These are phyloP conservation scores for Lepidium aucheri DNA, from an alignment of 345 rosid genomes.

Conservation along the genomic window DNA sequence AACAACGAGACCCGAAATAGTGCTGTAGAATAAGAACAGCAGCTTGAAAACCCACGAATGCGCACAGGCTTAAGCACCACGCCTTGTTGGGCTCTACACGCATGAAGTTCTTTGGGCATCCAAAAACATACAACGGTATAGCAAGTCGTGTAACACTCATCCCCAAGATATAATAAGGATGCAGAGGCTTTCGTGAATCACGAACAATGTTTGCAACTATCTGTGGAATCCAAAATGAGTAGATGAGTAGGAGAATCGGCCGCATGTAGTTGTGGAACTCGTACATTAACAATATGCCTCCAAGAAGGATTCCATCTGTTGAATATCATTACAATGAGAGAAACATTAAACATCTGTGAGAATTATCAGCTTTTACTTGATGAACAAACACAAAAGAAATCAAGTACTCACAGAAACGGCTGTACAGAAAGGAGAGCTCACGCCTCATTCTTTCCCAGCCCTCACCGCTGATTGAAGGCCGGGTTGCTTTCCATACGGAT, in stretches of 20 bases:
- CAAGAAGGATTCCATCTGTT: slow-evolving; percentile 96
- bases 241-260: slow-evolving; percentile 68
- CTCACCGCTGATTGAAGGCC: slow-evolving; percentile 84
- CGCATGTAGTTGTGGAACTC: slow-evolving; percentile 79
- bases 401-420: slow-evolving; percentile 86
- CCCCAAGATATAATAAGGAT: slow-evolving; percentile 89
- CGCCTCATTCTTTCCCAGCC: slow-evolving; percentile 99
- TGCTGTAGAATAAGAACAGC: slow-evolving; percentile 87
- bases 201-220: slow-evolving; percentile 74
- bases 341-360: slow-evolving; percentile 5
- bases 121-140: slow-evolving; percentile 75
- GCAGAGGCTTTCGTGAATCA: slow-evolving; percentile 93
- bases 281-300: slow-evolving; percentile 93
- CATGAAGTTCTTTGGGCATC: slow-evolving; percentile 96
- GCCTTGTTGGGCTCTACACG: slow-evolving; percentile 71
- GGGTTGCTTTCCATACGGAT: slow-evolving; percentile 93
- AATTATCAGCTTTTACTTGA: not conserved
- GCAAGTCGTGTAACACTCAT: slow-evolving; percentile 85
- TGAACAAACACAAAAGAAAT: not conserved
- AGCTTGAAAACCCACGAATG: slow-evolving; percentile 74
- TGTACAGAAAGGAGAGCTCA: slow-evolving; percentile 83
- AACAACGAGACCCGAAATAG: slow-evolving; percentile 93
- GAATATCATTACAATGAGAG: not conserved
- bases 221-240: slow-evolving; percentile 96
- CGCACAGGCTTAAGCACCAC: slow-evolving; percentile 69